phyloP scores from a whole-genome alignment of 2,329 filamentous ascomycete species.

The Exophiala sp. region DNA sequence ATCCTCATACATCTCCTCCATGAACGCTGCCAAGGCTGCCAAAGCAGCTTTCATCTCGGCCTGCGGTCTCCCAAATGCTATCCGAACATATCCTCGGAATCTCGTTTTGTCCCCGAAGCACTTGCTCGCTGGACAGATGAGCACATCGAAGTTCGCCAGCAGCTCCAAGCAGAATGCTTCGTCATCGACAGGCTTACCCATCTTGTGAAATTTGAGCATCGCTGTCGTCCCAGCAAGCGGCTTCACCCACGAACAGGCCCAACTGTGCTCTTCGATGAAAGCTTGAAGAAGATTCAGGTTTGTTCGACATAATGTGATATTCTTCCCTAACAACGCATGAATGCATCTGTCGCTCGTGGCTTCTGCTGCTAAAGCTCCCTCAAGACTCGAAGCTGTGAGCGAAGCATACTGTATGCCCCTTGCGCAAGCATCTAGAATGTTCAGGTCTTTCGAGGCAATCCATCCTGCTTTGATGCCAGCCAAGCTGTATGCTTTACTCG shows the following conservation, averaged over 20 bases:
- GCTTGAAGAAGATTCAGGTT: constrained; percentile 65
- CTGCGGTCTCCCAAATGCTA: constrained; percentile 73
- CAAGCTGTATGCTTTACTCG: constrained; percentile 81
- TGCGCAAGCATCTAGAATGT: constrained; percentile 62
- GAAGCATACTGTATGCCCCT: constrained; percentile 75
- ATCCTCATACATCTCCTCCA: constrained; percentile 55
- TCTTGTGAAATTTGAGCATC: constrained; percentile 66
- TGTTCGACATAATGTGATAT: constrained; percentile 62
- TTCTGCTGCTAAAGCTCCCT: constrained; percentile 73
- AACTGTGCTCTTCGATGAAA: constrained; percentile 63
- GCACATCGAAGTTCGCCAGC: constrained; percentile 64
- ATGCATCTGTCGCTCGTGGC: constrained; percentile 66
- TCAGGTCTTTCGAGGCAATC: constrained; percentile 65
- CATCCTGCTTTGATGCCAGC: constrained; percentile 81
- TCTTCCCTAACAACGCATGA: constrained; percentile 60
- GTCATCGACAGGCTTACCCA: constrained; percentile 65
- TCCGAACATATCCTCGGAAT: constrained; percentile 70
- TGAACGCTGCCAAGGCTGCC: constrained; percentile 52
- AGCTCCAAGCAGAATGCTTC: constrained; percentile 68
- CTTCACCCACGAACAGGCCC: constrained; percentile 66
- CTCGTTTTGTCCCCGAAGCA: constrained; percentile 67
- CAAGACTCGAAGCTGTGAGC: constrained; percentile 78
- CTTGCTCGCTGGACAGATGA: constrained; percentile 69
- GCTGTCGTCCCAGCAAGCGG: constrained; percentile 77
- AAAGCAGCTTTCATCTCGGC: constrained; percentile 65